phyloP scores from a whole-genome alignment of 164 flowering plant species.

The Liriodendron chinense region DNA sequence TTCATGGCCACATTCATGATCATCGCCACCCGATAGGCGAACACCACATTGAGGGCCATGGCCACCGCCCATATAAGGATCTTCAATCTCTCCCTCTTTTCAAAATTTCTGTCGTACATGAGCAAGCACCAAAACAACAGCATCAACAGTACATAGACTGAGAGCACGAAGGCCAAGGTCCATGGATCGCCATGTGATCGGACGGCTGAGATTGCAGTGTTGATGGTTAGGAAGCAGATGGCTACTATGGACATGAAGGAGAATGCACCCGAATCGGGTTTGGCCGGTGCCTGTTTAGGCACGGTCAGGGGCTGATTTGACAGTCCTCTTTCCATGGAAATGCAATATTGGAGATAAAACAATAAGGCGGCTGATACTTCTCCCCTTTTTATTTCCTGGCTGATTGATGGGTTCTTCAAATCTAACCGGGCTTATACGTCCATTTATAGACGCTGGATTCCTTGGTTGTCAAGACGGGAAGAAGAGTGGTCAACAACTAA shows the following conservation, averaged over 20 bases:
- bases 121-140: not conserved
- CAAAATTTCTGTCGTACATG: not conserved
- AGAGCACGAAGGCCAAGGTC: not conserved
- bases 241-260: not conserved
- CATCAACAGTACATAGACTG: not conserved
- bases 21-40: not conserved
- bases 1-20: not conserved
- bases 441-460: too few species aligned
- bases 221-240: not conserved
- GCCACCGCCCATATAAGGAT: conserved; percentile 1
- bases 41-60: conserved; percentile 2
- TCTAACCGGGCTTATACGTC: too few species aligned
- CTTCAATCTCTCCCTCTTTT: not conserved
- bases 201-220: not conserved
- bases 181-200: not conserved
- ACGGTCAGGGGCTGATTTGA: too few species aligned
- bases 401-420: too few species aligned
- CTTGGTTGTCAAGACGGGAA: too few species aligned
- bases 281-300: too few species aligned
- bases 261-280: not conserved
- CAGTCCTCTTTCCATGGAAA: too few species aligned
- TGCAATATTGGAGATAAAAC: too few species aligned
- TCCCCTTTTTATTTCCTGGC: too few species aligned
- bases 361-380: too few species aligned
- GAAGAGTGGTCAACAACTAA: too few species aligned